Evolutionary conservation across 129 eudicot species (phyloP).

Genomic region (Pseudognaphalium luteoalbum): DNA sequence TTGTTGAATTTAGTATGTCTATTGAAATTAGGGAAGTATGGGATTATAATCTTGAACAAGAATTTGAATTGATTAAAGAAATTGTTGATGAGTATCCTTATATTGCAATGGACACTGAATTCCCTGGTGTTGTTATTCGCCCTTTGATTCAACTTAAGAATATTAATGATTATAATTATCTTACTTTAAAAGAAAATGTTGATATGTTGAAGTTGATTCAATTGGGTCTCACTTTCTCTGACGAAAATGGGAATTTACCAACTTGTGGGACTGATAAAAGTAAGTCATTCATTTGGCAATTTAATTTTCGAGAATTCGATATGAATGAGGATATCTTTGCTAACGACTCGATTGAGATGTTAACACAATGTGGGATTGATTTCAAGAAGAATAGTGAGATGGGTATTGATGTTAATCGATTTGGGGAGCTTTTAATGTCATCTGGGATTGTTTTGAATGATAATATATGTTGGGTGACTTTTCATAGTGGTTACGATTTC

Average conservation of each 20-base stretch:
- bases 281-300: not conserved
- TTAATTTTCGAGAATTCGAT: not conserved
- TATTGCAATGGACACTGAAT: conserved; percentile 5
- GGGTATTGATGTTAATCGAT: not conserved
- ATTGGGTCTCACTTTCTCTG: not conserved
- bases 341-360: not conserved
- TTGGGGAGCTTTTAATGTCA: conserved; percentile 8
- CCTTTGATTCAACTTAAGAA: not conserved
- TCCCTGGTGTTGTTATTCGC: conserved; percentile 1
- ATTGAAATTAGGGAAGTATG: not conserved
- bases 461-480: conserved; percentile 6
- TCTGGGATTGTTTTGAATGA: conserved; percentile 5
- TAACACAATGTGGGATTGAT: not conserved
- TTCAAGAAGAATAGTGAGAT: not conserved
- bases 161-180: conserved; percentile 3
- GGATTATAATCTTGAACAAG: not conserved
- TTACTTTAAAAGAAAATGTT: not conserved
- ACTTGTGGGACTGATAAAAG: not conserved
- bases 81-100: not conserved
- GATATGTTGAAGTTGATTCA: not conserved
- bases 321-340: not conserved
- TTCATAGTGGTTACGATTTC: not conserved
- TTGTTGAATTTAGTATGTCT: not conserved
- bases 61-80: not conserved
- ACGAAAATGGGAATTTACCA: not conserved